Base-by-base conservation (phyloP, 1,284 basidiomycete genomes). In the Trichosporon sp. region DNA sequence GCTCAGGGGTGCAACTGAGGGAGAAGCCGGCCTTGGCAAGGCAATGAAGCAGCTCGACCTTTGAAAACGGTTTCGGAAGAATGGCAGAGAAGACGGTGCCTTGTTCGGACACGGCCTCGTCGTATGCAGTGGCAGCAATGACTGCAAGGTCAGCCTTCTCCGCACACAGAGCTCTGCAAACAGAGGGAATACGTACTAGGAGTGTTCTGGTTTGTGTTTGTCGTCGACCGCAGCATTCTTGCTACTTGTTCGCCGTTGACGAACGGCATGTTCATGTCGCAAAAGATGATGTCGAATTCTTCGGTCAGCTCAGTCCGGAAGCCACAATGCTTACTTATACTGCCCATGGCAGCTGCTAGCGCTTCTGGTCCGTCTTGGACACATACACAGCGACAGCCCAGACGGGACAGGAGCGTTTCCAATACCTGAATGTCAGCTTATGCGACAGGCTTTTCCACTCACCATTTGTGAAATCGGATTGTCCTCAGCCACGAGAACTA, bases 341-440 rank as follows among this genome's bases (percentile, higher is more conserved):
- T 94, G 64, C 94, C 93, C 89, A 98, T 96, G 11, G 95, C 95
- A 69, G 96, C 91, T 74, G 95, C 94, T 74, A 98, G 91, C 25
- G 96, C 96, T 80, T 97, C 95, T 5, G 95, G 94, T 13, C 96
- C 97, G 83, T 99, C 95, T 65, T 92, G 89, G 23, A 98, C 96
- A 6, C 95, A 91, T 2, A 97, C 90, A 81, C 93, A 95, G 21
- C 94, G 90, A 82, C 95, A 98, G 1, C 96, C 96, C 73, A 98
- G 87, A 56, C 95, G 90, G 69, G 91, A 90, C 64, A 99, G 87
- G 62, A 98, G 84, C 0, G 93, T 97, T 83, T 98, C 95, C 69
- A 98, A 90, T 62, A 98, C 95, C 86, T 81, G 63, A 5, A 5
- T 3, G 65, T 67, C 25, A 69, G 64, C 15, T 2, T 3, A 18